Evolutionary conservation across 1,284 basidiomycete species (phyloP).

Genomic region (Tylopilus sp.): DNA sequence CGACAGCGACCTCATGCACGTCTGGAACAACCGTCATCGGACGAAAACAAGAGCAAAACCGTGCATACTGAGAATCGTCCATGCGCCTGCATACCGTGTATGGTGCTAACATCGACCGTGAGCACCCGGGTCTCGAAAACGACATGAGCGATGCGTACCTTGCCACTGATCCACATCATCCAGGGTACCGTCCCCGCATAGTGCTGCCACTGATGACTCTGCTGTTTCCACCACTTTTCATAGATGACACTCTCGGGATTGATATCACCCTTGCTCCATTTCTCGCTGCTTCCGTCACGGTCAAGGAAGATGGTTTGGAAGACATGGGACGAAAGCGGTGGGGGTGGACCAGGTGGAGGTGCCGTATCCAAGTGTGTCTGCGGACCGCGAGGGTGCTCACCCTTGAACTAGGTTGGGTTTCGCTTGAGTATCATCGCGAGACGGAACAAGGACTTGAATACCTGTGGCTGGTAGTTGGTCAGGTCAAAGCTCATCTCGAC

Average conservation of each 20-base stretch:
- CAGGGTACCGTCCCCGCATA: not conserved
- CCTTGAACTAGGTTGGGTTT: not conserved
- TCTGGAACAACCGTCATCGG: too few relatives aligned
- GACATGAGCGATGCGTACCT: not conserved
- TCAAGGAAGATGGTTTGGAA: not conserved
- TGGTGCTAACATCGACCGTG: not conserved
- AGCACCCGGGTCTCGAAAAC: not conserved
- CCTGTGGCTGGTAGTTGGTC: not conserved
- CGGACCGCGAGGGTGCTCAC: not conserved
- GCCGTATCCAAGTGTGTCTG: not conserved
- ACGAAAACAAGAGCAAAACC: too few relatives aligned
- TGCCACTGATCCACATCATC: not conserved
- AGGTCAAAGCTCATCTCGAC: not conserved
- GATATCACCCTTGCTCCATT: not conserved
- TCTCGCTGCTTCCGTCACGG: not conserved
- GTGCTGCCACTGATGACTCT: constrained; percentile 1
- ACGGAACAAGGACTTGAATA: not conserved
- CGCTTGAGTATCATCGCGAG: not conserved
- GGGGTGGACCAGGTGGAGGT: not conserved
- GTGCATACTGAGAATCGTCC: not conserved
- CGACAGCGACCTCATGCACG: not conserved
- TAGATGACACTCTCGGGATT: not conserved
- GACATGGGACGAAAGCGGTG: not conserved
- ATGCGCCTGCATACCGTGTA: not conserved
- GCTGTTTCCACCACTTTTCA: constrained; percentile 1